phyloP scores from a whole-genome alignment of 208 protist genomes.

The Wallacemonas collosoma region DNA sequence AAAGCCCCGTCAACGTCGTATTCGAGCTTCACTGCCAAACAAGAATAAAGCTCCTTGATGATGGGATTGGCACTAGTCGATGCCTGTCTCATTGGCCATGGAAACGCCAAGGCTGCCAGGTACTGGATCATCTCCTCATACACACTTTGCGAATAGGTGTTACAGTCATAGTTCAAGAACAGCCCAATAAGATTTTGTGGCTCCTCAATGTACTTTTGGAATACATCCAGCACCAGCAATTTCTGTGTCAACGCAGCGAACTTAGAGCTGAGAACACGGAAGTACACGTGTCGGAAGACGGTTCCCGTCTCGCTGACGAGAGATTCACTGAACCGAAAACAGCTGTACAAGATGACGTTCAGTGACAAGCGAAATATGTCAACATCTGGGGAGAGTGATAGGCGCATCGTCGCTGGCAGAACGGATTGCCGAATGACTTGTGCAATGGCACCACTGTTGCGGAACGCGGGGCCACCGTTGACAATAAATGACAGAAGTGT shows the following conservation, averaged over 20 bases:
- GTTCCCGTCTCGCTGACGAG: constrained; percentile 94
- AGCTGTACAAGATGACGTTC: constrained; percentile 87
- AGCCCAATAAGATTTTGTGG: constrained; percentile 95
- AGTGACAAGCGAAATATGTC: constrained; percentile 91
- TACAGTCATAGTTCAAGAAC: constrained; percentile 99
- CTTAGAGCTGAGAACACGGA: constrained; percentile 89
- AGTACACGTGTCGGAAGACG: constrained; percentile 93
- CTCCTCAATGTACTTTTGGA: constrained; percentile 91
- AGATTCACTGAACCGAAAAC: constrained; percentile 86
- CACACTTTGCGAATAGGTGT: constrained; percentile 92
- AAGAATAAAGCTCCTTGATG: constrained; percentile 29
- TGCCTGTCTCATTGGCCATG: constrained; percentile 1
- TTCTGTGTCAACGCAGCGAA: constrained; percentile 91
- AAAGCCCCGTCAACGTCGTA: constrained; percentile 57
- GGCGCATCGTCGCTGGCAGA: constrained; percentile 83
- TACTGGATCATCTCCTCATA: constrained; percentile 95
- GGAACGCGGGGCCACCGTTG: constrained; percentile 90
- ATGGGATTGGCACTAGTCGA: constrained; percentile 12
- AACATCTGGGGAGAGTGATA: constrained; percentile 79
- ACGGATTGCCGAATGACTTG: constrained; percentile 79
- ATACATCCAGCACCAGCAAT: constrained; percentile 85
- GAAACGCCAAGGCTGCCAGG: constrained; percentile 62
- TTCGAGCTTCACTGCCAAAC: constrained; percentile 45
- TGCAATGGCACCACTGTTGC: constrained; percentile 63
- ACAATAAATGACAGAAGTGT: constrained; percentile 79